These are phyloP conservation scores for Capsicum rhomboideum DNA, from an alignment of 257 asterid genomes.

Conservation along the genomic window DNA sequence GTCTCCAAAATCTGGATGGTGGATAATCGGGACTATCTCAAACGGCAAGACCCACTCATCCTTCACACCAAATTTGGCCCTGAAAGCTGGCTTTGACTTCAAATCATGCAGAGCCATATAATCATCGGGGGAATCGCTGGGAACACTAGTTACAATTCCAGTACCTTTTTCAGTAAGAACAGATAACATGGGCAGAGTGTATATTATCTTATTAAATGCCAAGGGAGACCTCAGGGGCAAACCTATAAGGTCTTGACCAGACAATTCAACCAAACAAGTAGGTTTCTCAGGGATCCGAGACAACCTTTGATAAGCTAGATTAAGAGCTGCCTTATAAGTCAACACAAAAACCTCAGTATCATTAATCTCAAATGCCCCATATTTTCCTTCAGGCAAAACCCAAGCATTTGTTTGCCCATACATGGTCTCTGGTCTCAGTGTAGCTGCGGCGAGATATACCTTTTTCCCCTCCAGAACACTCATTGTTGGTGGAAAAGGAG, in stretches of 20 bases:
- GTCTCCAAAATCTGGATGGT: slow-evolving; percentile 90
- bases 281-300: slow-evolving; percentile 71
- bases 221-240: slow-evolving; percentile 69
- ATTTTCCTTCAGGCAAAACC: slow-evolving; percentile 88
- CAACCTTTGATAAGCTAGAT: slow-evolving; percentile 80
- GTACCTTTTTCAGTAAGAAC: slow-evolving; percentile 95
- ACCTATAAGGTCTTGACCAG: slow-evolving; percentile 87
- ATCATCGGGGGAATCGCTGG: slow-evolving; percentile 94
- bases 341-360: slow-evolving; percentile 69
- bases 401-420: slow-evolving; percentile 94
- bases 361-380: slow-evolving; percentile 88
- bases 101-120: slow-evolving; percentile 84
- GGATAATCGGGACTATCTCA: slow-evolving; percentile 78
- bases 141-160: slow-evolving; percentile 93
- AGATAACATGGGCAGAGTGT: slow-evolving; percentile 82
- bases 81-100: slow-evolving; percentile 71
- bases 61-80: slow-evolving; percentile 79
- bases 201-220: slow-evolving; percentile 65
- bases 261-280: slow-evolving; percentile 73
- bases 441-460: slow-evolving; percentile 91
- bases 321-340: slow-evolving; percentile 75
- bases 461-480: slow-evolving; percentile 69
- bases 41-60: slow-evolving; percentile 93
- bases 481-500: slow-evolving; percentile 81
- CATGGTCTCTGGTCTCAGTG: slow-evolving; percentile 95